Evolutionary conservation across 2,329 filamentous ascomycete species (phyloP), one percentile per base, ranked within the genome.

Genomic region (Tricladium varicosporioides): DNA sequence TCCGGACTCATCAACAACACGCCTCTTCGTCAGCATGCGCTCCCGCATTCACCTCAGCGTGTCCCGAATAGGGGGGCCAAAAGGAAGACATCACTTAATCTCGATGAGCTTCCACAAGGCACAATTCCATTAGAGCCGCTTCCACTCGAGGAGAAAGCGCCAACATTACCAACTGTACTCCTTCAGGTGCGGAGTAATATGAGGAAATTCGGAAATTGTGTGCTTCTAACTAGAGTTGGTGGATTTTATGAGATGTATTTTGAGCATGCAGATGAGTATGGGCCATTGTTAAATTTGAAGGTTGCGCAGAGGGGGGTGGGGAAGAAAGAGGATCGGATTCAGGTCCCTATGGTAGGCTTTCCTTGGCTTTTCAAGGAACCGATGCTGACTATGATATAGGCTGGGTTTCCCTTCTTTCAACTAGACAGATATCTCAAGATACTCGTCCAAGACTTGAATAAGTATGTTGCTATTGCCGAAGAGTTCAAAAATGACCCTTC

Each of bases 181-280:
- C 84, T 91, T 69, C 92, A 96, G 71, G 93, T 91, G 27, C 84
- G 85, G 56, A 90, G 86, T 64, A 95, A 96, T 74, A 96, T 97
- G 87, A 81, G 85, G 64, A 92, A 88, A 67, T 97, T 96, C 74
- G 84, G 86, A 67, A 91, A 95, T 67, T 97, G 93, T 73, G 89
- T 99, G 42, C 73, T 99, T 7, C 76, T 99, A 58, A 99, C 94
- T 3, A 85, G 93, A 56, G 92, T 99, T 27, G 94, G 94, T 55
- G 88, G 92, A 59, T 99, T 99, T 74, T 99, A 97, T 74, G 94
- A 99, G 82, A 78, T 99, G 57, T 99, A 99, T 75, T 95, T 97
- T 72, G 89, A 96, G 67, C 92, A 99, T 71, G 94, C 95, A 10
- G 89, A 96, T 57, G 87, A 96, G 69, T 89, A 88, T 71, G 93